These are phyloP conservation scores for Neocucurbitaria cava DNA, from an alignment of 2,329 filamentous ascomycete genomes.

Conservation along the genomic window DNA sequence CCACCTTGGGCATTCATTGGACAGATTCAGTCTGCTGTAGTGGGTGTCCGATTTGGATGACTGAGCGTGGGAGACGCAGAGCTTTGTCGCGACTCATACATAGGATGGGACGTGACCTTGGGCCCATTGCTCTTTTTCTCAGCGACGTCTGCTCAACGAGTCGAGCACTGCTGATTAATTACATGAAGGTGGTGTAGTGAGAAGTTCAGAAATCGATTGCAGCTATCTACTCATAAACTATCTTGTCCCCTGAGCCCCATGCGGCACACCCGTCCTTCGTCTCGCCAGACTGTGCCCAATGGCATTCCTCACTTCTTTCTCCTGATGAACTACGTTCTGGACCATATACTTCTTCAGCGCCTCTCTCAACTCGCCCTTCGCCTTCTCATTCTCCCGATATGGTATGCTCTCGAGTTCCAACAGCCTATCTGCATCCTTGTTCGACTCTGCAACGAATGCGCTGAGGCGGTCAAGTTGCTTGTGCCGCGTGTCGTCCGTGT, in stretches of 20 bases:
- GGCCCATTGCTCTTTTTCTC: too few species aligned
- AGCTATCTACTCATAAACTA: slow-evolving; percentile 5
- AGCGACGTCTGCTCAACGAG: too few species aligned
- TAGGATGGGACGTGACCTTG: too few species aligned
- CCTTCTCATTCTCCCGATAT: slow-evolving; percentile 74
- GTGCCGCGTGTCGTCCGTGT: slow-evolving; percentile 47
- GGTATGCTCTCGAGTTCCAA: slow-evolving; percentile 82
- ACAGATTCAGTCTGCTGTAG: too few species aligned
- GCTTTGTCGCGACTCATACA: too few species aligned
- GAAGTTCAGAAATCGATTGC: too few species aligned
- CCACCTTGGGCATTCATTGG: too few species aligned
- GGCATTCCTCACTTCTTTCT: slow-evolving; percentile 82
- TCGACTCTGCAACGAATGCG: slow-evolving; percentile 63
- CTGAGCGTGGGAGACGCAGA: too few species aligned
- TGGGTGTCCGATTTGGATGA: too few species aligned
- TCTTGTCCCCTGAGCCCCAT: slow-evolving; percentile 57
- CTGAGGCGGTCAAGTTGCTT: slow-evolving; percentile 74
- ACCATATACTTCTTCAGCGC: slow-evolving; percentile 88
- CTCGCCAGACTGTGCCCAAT: slow-evolving; percentile 72
- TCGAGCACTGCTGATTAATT: too few species aligned
- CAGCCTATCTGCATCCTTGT: slow-evolving; percentile 73
- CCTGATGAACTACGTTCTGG: slow-evolving; percentile 76
- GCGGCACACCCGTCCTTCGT: slow-evolving; percentile 67
- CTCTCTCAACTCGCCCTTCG: slow-evolving; percentile 66
- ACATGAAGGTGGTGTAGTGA: too few species aligned